Base-by-base conservation (phyloP, 768 basidiomycete species). In the Leccinum variicolor region DNA sequence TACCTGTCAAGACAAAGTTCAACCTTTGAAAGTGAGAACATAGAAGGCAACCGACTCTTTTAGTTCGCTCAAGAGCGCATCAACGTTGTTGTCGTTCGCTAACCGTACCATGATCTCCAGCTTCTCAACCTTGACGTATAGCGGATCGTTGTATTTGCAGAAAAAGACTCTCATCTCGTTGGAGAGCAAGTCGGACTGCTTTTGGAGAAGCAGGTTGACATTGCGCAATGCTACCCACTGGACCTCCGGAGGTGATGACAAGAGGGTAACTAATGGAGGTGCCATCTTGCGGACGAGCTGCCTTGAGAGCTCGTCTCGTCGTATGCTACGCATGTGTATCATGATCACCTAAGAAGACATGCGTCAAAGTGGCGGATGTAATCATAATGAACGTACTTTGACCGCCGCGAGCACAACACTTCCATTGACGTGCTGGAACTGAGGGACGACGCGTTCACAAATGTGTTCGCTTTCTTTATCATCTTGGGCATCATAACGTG, bases 121-220 rank as follows among this genome's bases (percentile, higher is more conserved):
- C 74, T 99, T 98, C 74, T 98, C 97, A 53, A 98, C 84, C 74
- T 99, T 99, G 71, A 98, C 95, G 67, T 98, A 99, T n/a, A 96
- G 76, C 6, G 96, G 96, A 68, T 99, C 96, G 68, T 98, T 98
- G 76, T 99, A 98, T 74, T 99, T 99, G 85, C 96, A 98, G 80
- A 98, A 99, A 73, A 99, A 99, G 19, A 99, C 97, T 47, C 95
- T 84, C 92, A 99, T 95, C 73, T 99, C 96, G 73, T 91, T 97
- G 7, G 89, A 84, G 9, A 99, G 83, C 58, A 97, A 80, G 61
- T 94, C 94, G 2, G 92, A 76, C 4, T 93, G 87, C 68, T 96
- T 96, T 74, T 99, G 96, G 2, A 99, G 84, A 26, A 99, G 81
- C 28, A 99, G 84, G 67, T 98, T 98, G 77, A 98, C 94, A 69